These are phyloP conservation scores for Metschnikowia cerradonensis DNA, from an alignment of 805 yeast species.

Conservation along the genomic window DNA sequence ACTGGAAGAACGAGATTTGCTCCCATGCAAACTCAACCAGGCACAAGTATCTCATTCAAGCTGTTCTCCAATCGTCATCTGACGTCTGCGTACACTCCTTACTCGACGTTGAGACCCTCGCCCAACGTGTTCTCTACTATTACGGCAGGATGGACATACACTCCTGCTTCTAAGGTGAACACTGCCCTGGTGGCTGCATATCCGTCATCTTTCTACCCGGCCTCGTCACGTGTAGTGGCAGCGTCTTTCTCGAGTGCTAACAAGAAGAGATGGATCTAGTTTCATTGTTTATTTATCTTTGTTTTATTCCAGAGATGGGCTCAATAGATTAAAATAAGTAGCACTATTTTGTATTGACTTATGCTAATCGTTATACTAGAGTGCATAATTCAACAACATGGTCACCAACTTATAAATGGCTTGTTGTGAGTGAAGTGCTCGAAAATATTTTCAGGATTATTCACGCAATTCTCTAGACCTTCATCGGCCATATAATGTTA, in stretches of 20 bases:
- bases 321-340: neutral
- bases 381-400: too few species aligned
- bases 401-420: too few species aligned
- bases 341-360: neutral
- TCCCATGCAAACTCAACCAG: constrained; percentile 93
- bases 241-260: constrained; percentile 34
- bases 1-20: constrained; percentile 79
- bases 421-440: too few species aligned
- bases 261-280: constrained; percentile 37
- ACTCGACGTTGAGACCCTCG: constrained; percentile 41
- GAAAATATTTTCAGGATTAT: too few species aligned
- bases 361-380: too few species aligned
- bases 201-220: constrained; percentile 65
- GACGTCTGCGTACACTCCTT: constrained; percentile 60
- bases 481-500: too few species aligned
- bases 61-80: constrained; percentile 65
- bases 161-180: constrained; percentile 59
- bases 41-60: constrained; percentile 58
- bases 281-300: neutral
- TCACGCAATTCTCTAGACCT: too few species aligned
- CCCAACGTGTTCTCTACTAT: constrained; percentile 56
- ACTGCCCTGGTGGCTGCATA: constrained; percentile 67
- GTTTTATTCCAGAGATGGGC: neutral
- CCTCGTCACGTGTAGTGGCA: constrained; percentile 45
- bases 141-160: constrained; percentile 83